Conservation (phyloP, 108 stramenopile species). For the Stephanodiscus minutulus region DNA sequence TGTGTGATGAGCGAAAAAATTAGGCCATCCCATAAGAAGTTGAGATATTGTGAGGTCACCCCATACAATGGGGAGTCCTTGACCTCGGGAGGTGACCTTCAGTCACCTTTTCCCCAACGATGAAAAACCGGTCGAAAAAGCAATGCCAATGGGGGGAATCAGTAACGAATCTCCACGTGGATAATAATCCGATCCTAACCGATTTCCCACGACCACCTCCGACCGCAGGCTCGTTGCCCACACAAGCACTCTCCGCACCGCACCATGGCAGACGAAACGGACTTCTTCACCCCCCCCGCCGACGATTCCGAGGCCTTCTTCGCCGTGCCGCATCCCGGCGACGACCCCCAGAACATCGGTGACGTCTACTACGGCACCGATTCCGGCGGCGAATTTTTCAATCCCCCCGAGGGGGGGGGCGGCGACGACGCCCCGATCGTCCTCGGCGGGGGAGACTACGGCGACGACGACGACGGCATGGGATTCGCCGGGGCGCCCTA, state of each 20-base stretch:
- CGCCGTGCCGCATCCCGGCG: neutral
- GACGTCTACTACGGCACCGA: neutral
- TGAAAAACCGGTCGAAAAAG: no score
- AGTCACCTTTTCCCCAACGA: neutral
- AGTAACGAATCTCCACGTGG: neutral
- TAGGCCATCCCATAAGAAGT: no score
- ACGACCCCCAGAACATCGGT: neutral
- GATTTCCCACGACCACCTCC: neutral
- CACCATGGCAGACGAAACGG: neutral
- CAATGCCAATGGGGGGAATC: neutral
- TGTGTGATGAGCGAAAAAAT: no score
- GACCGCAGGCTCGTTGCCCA: no score
- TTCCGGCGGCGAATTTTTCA: neutral
- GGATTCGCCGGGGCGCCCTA: neutral
- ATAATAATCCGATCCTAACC: no score
- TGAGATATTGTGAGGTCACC: no score
- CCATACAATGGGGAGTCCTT: no score
- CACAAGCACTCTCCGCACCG: neutral
- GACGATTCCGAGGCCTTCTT: neutral
- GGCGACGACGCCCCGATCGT: neutral
- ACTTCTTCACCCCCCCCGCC: neutral
- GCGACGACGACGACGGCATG: neutral
- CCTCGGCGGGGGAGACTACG: no score
- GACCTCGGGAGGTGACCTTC: no score
- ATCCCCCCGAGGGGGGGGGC: neutral